Evolutionary conservation across 2,329 filamentous ascomycete species (phyloP).

Genomic region (Cytospora piceae): DNA sequence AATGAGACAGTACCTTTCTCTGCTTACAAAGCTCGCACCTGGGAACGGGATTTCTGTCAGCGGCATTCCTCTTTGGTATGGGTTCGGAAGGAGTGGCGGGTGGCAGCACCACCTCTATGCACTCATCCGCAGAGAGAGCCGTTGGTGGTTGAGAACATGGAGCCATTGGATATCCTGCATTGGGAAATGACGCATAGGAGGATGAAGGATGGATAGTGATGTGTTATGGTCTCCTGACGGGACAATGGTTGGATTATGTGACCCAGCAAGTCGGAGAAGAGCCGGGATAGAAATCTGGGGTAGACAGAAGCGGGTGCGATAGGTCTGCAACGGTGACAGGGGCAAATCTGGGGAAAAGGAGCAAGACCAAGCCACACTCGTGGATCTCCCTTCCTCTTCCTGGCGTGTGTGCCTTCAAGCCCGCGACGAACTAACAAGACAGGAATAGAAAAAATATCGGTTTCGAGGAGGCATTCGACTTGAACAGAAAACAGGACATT

Average conservation of each 20-base stretch:
- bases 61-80: constrained; percentile 31
- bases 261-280: constrained; percentile 1
- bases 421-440: background rate
- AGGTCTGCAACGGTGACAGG: constrained; percentile 12
- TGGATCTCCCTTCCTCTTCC: background rate
- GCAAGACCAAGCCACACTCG: background rate
- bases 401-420: background rate
- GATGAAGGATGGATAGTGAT: background rate
- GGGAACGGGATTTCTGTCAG: constrained; percentile 44
- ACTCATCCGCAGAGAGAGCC: constrained; percentile 28
- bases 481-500: constrained; percentile 17
- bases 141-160: constrained; percentile 19
- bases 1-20: constrained; percentile 62
- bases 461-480: constrained; percentile 28
- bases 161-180: constrained; percentile 25
- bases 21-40: constrained; percentile 81
- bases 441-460: background rate
- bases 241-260: constrained; percentile 1
- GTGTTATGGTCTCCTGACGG: constrained; percentile 23
- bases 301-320: constrained; percentile 8
- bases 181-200: constrained; percentile 9
- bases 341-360: background rate
- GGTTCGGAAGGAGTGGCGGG: constrained; percentile 28
- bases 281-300: background rate
- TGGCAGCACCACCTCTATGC: constrained; percentile 23